Evolutionary conservation across 768 basidiomycete species (phyloP).

Genomic region (Infundibulicybe gibba): DNA sequence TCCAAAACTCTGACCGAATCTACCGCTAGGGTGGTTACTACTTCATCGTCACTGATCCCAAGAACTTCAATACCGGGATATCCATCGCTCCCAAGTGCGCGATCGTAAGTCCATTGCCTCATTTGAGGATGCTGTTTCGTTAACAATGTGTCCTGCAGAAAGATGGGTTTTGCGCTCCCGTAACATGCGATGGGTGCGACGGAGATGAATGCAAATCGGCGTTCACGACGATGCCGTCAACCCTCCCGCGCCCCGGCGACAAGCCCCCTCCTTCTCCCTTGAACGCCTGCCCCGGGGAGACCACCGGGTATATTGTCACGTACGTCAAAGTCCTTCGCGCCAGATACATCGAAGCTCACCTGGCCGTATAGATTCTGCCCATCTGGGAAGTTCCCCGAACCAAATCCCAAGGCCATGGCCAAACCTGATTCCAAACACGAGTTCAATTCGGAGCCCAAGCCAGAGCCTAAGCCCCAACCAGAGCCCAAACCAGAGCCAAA

Average conservation of each 20-base stretch:
- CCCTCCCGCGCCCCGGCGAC: slow-evolving; percentile 14
- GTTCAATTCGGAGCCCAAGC: no score
- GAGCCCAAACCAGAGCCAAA: no score
- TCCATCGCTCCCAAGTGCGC: slow-evolving; percentile 15
- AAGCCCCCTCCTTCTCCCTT: slow-evolving; percentile 15
- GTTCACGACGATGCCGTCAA: slow-evolving; percentile 17
- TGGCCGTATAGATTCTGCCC: slow-evolving; percentile 24
- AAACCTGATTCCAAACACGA: no score
- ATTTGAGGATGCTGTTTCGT: background rate
- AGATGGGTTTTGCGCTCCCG: slow-evolving; percentile 17
- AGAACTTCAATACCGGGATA: slow-evolving; percentile 21
- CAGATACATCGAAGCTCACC: background rate
- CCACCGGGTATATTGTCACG: slow-evolving; percentile 21
- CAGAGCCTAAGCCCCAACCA: no score
- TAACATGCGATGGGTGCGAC: slow-evolving; percentile 21
- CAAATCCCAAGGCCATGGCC: no score
- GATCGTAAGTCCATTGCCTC: slow-evolving; percentile 5
- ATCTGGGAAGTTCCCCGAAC: slow-evolving; percentile 13
- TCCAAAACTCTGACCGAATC: background rate
- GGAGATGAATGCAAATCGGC: slow-evolving; percentile 17
- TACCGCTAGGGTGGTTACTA: slow-evolving; percentile 18
- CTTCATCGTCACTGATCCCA: slow-evolving; percentile 23
- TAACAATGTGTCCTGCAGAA: slow-evolving; percentile 4
- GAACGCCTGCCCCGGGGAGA: slow-evolving; percentile 14
- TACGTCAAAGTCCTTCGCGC: slow-evolving; percentile 6